These are phyloP conservation scores for Amylocystis lapponica DNA, from an alignment of 768 basidiomycete genomes.

Conservation along the genomic window DNA sequence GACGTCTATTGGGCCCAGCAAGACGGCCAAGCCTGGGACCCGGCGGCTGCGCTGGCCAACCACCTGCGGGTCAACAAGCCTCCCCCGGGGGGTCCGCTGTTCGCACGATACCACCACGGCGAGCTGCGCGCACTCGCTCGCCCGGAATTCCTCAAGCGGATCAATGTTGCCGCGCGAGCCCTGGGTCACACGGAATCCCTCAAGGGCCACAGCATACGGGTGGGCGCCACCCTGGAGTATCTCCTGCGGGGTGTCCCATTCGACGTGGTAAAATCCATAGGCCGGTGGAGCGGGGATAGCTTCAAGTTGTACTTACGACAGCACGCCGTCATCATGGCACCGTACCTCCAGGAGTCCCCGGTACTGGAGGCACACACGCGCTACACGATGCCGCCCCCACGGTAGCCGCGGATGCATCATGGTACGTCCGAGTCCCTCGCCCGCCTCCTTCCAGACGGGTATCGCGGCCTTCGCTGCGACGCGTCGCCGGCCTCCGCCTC, in stretches of 20 bases:
- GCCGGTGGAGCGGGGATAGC: constrained; percentile 31
- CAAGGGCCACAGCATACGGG: constrained; percentile 26
- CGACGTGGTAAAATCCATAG: constrained; percentile 30
- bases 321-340: constrained; percentile 23
- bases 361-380: no score
- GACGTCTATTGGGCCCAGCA: constrained; percentile 20
- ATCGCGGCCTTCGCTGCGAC: no score
- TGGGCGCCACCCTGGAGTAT: constrained; percentile 29
- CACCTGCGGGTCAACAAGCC: constrained; percentile 29
- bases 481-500: no score
- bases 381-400: no score
- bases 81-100: constrained; percentile 19
- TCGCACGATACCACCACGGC: constrained; percentile 16
- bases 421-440: no score
- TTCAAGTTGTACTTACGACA: constrained; percentile 22
- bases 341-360: constrained; percentile 21
- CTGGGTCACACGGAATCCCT: no score
- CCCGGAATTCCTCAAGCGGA: no score
- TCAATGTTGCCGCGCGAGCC: constrained; percentile 2
- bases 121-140: no score
- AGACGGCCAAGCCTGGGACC: constrained; percentile 19
- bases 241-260: constrained; percentile 31
- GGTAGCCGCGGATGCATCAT: no score
- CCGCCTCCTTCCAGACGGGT: no score
- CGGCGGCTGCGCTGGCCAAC: constrained; percentile 15